These are phyloP conservation scores for Daedalea quercina DNA, from an alignment of 768 basidiomycete species.

Conservation along the genomic window DNA sequence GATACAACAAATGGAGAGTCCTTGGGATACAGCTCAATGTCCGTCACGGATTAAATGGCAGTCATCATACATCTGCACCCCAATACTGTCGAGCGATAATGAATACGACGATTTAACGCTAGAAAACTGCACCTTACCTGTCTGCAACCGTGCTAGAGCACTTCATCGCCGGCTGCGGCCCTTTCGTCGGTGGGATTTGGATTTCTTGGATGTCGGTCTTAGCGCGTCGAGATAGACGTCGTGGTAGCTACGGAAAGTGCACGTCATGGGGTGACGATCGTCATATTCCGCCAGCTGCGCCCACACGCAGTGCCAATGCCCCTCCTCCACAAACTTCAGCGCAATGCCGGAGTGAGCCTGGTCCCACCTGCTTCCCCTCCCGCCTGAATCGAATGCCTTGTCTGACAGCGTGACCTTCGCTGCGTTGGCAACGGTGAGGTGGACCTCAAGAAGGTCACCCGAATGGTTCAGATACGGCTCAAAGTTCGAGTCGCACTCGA, in stretches of 20 bases:
- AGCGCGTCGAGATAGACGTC: slow-evolving; percentile 50
- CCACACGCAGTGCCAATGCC: slow-evolving; percentile 61
- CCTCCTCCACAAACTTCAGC: slow-evolving; percentile 44
- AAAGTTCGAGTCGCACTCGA: slow-evolving; percentile 44
- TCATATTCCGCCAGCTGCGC: slow-evolving; percentile 52
- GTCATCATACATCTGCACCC: not conserved
- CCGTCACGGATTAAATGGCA: not conserved
- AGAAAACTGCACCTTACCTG: not conserved
- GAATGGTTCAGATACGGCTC: slow-evolving; percentile 32
- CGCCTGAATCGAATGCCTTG: slow-evolving; percentile 43
- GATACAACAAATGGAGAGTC: not conserved
- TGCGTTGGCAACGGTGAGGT: slow-evolving; percentile 45
- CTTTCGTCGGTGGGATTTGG: not conserved
- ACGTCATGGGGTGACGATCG: slow-evolving; percentile 23
- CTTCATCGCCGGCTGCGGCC: not conserved
- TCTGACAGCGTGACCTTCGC: slow-evolving; percentile 49
- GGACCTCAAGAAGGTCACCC: slow-evolving; percentile 22
- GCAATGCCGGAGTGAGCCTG: slow-evolving; percentile 44
- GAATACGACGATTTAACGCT: not conserved
- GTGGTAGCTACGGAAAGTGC: slow-evolving; percentile 48
- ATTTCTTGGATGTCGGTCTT: slow-evolving; percentile 20
- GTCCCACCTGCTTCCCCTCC: slow-evolving; percentile 32
- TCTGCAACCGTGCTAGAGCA: not conserved
- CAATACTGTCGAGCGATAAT: not conserved
- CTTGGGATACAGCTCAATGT: not conserved